Conservation (phyloP, 1,139 yeast species). For the Pichia sp. region DNA sequence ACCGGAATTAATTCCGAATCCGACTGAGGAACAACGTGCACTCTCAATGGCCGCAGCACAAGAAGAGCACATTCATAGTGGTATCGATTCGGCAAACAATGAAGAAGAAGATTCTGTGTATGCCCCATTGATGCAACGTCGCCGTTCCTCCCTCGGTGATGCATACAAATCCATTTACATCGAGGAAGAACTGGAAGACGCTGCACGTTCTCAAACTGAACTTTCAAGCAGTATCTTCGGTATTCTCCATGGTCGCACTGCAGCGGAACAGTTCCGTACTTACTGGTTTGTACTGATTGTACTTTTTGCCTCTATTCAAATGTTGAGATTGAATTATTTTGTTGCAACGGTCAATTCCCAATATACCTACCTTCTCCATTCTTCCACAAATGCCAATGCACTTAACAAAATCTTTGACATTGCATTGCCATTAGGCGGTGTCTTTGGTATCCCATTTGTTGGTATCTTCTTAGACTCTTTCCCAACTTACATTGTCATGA, state of each 20-base stretch:
- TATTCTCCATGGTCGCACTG: slow-evolving; percentile 45
- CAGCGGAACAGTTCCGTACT: slow-evolving; percentile 43
- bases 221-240: slow-evolving; percentile 51
- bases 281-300: slow-evolving; percentile 51
- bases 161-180: slow-evolving; percentile 29
- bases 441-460: slow-evolving; percentile 51
- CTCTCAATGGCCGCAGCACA: slow-evolving; percentile 22
- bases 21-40: slow-evolving; percentile 22
- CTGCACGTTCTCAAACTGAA: slow-evolving; percentile 18
- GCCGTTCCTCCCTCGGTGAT: slow-evolving; percentile 30
- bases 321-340: slow-evolving; percentile 56
- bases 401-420: slow-evolving; percentile 53
- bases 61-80: slow-evolving; percentile 17
- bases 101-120: background rate
- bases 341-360: slow-evolving; percentile 56
- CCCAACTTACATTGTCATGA: slow-evolving; percentile 41
- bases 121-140: slow-evolving; percentile 7
- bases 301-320: slow-evolving; percentile 51
- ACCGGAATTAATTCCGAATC: slow-evolving; percentile 25
- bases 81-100: slow-evolving; percentile 1
- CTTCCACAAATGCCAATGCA: slow-evolving; percentile 36
- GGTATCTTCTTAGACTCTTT: slow-evolving; percentile 49
- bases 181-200: slow-evolving; percentile 27
- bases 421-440: slow-evolving; percentile 56
- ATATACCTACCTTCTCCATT: slow-evolving; percentile 39